Conservation (phyloP, 106 monocot species). For the Platanthera zijinensis region DNA sequence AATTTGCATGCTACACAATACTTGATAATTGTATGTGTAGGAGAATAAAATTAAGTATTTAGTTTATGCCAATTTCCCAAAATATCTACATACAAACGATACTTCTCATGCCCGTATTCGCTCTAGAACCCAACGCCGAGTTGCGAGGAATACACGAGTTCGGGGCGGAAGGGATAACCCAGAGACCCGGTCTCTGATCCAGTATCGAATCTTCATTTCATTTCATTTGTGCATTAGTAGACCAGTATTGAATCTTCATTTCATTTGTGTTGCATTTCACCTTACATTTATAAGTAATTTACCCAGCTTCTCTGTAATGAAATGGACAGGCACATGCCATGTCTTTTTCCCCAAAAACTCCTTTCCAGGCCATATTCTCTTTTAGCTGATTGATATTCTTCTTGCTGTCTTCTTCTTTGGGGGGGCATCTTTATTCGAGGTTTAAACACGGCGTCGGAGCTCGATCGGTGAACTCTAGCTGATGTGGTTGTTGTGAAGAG, state of each 20-base stretch:
- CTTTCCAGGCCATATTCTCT: neutral
- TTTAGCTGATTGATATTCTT: neutral
- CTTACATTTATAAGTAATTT: neutral
- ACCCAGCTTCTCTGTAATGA: neutral
- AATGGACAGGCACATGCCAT: conserved; percentile 3
- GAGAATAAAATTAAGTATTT: too few relatives aligned
- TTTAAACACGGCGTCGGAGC: neutral
- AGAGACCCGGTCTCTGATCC: too few relatives aligned
- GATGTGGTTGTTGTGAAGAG: neutral
- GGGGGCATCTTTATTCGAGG: neutral
- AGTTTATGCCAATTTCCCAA: too few relatives aligned
- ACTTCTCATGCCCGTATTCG: too few relatives aligned
- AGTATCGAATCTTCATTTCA: neutral
- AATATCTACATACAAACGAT: too few relatives aligned
- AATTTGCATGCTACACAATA: too few relatives aligned
- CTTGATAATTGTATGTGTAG: too few relatives aligned
- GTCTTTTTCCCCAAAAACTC: neutral
- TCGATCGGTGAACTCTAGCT: neutral
- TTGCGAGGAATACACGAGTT: too few relatives aligned
- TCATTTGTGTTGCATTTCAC: neutral
- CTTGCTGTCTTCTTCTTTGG: neutral
- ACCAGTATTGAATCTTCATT: neutral
- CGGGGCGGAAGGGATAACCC: too few relatives aligned
- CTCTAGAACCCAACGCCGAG: too few relatives aligned
- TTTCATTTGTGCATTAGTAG: neutral